Evolutionary conservation across 2,329 filamentous ascomycete species (phyloP).

Genomic region (Aplosporella prunicola): DNA sequence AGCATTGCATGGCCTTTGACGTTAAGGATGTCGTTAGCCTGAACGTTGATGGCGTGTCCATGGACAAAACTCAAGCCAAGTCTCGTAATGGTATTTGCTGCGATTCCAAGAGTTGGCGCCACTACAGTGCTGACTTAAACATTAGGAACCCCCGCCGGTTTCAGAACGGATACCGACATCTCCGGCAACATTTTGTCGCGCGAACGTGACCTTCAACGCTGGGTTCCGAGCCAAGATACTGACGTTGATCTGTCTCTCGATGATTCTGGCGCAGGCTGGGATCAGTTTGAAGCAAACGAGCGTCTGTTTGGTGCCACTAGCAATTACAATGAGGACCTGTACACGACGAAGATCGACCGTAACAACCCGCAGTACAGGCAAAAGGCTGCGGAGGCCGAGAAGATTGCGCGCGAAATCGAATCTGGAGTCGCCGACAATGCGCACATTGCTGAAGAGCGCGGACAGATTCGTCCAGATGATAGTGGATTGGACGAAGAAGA

Average conservation of each 20-base stretch:
- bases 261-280: slow-evolving; percentile 53
- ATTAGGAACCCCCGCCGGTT: slow-evolving; percentile 57
- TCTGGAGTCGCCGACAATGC: slow-evolving; percentile 60
- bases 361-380: slow-evolving; percentile 73
- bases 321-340: slow-evolving; percentile 88
- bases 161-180: slow-evolving; percentile 83
- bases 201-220: slow-evolving; percentile 71
- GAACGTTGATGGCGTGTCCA: slow-evolving; percentile 43
- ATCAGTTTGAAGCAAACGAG: slow-evolving; percentile 90
- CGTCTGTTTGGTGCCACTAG: slow-evolving; percentile 77
- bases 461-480: slow-evolving; percentile 55
- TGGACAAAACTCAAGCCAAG: slow-evolving; percentile 42
- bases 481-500: slow-evolving; percentile 79
- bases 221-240: slow-evolving; percentile 59
- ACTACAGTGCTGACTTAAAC: no score
- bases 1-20: slow-evolving; percentile 50
- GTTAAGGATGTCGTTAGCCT: slow-evolving; percentile 52
- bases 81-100: slow-evolving; percentile 55
- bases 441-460: slow-evolving; percentile 84
- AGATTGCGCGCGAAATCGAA: slow-evolving; percentile 84
- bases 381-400: slow-evolving; percentile 71
- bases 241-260: slow-evolving; percentile 65
- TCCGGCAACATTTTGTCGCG: slow-evolving; percentile 60
- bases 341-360: slow-evolving; percentile 85
- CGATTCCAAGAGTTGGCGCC: no score